Evolutionary conservation across 352 stramenopile genomes (phyloP), one percentile per base, ranked within the genome.

Genomic region (Globisporangium middletonii): DNA sequence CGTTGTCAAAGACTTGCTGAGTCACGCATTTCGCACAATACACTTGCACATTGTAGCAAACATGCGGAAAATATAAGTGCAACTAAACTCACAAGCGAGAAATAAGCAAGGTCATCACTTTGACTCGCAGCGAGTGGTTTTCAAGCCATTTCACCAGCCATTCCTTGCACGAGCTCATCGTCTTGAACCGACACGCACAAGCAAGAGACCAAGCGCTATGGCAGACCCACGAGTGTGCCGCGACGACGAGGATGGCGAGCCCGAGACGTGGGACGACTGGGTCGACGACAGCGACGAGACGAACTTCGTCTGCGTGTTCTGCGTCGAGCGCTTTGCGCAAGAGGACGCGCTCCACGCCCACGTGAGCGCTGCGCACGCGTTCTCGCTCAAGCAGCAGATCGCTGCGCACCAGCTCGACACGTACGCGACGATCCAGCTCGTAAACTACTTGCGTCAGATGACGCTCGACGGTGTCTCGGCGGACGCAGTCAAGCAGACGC

Each of bases 221-320:
- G 47, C 53, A 52, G 60, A 62, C 48, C 42, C 41, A 19, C 30
- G 45, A 30, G 52, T 72, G 55, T 60, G 54, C 13, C 62, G 50
- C 49, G 53, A 71, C 37, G 63, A 71, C 42, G 63, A 77, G 50
- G 54, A 53, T 47, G 73, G 59, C 51, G 69, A 78, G 28, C 46
- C 54, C 18, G 81, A 92, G 72, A 87, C 72, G 53, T 94, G 84
- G 84, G 79, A 94, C 51, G 84, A 94, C 75, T 94, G 84, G 84
- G 76, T 91, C 46, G 84, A 91, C 57, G 84, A 94, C 44, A 65
- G 64, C 53, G 59, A 72, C 26, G 69, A 73, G 53, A 19, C 58
- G 26, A 73, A 56, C 60, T 88, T 87, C 55, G 65, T 62, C 55
- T 94, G 84, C 46, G 71, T 94, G 28, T 91, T 94, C 64, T 94